phyloP scores from a whole-genome alignment of 352 stramenopile species.

The Elongisporangium undulatum region DNA sequence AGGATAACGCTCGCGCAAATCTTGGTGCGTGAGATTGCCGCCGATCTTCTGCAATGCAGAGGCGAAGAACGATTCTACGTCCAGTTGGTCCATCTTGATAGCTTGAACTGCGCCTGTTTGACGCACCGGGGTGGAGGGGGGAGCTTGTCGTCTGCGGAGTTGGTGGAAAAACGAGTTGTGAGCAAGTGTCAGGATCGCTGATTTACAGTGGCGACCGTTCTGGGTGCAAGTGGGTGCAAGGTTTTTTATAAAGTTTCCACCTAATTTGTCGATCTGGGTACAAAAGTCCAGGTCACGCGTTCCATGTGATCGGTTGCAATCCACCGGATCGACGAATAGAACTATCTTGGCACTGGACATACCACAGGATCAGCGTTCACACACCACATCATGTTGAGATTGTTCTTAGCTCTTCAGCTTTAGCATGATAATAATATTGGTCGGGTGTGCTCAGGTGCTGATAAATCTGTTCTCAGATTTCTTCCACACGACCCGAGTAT shows the following conservation, averaged over 20 bases:
- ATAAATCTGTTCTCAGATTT: conserved; percentile 19
- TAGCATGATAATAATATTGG: not conserved
- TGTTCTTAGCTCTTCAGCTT: not conserved
- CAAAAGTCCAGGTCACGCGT: too few species aligned
- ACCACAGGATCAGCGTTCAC: not conserved
- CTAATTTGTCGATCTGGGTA: not conserved
- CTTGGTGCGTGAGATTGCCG: not conserved
- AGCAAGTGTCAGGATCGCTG: not conserved
- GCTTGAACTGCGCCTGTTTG: not conserved
- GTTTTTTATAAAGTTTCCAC: not conserved
- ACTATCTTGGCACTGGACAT: too few species aligned
- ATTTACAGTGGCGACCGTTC: not conserved
- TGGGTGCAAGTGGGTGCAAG: not conserved
- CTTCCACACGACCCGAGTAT: conserved; percentile 62
- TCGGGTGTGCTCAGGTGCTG: not conserved
- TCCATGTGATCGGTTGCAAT: too few species aligned
- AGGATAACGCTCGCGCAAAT: conserved; percentile 1
- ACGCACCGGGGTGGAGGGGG: too few species aligned
- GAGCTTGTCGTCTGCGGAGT: too few species aligned
- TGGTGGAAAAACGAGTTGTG: not conserved
- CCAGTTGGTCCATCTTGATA: not conserved
- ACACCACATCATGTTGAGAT: not conserved
- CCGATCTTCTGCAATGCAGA: not conserved
- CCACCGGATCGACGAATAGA: too few species aligned
- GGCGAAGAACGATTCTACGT: not conserved